Percentiles rank a stretch among this genome's conserved stretches.
These are phyloP conservation scores for Fusarium haematococcum DNA, from an alignment of 2,329 filamentous ascomycete species.

Conservation along the genomic window DNA sequence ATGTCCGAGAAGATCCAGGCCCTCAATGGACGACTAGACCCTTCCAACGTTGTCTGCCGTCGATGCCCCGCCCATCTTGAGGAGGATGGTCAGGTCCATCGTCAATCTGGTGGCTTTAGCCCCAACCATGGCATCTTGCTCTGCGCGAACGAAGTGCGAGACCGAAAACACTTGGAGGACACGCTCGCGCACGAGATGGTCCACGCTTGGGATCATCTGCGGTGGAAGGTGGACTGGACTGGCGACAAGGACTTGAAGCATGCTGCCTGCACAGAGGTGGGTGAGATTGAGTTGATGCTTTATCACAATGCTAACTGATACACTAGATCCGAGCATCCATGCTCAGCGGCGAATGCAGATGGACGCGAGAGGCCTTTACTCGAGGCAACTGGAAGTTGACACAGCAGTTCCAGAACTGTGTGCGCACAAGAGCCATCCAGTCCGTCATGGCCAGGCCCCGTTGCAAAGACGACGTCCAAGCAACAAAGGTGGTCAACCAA, in stretches of 20 bases:
- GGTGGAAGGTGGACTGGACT: slow-evolving; percentile 90
- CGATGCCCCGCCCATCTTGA: slow-evolving; percentile 75
- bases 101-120: slow-evolving; percentile 84
- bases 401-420: slow-evolving; percentile 94
- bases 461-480: slow-evolving; percentile 88
- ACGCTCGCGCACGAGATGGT: slow-evolving; percentile 98
- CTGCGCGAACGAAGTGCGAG: slow-evolving; percentile 90
- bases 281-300: slow-evolving; percentile 9
- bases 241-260: slow-evolving; percentile 81
- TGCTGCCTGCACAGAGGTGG: slow-evolving; percentile 92
- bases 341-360: slow-evolving; percentile 93
- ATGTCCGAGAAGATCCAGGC: slow-evolving; percentile 83
- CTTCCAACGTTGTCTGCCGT: slow-evolving; percentile 82
- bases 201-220: slow-evolving; percentile 92
- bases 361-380: slow-evolving; percentile 85
- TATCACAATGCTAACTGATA: not conserved
- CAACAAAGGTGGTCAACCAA: slow-evolving; percentile 89
- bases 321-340: slow-evolving; percentile 88
- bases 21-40: slow-evolving; percentile 81
- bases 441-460: slow-evolving; percentile 82
- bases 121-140: slow-evolving; percentile 88
- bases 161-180: slow-evolving; percentile 87
- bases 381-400: slow-evolving; percentile 89
- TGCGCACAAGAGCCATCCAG: slow-evolving; percentile 81
- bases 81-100: slow-evolving; percentile 70